Evolutionary conservation across 192 early-diverging fungal species (phyloP).

Genomic region (Diversispora epigaea): DNA sequence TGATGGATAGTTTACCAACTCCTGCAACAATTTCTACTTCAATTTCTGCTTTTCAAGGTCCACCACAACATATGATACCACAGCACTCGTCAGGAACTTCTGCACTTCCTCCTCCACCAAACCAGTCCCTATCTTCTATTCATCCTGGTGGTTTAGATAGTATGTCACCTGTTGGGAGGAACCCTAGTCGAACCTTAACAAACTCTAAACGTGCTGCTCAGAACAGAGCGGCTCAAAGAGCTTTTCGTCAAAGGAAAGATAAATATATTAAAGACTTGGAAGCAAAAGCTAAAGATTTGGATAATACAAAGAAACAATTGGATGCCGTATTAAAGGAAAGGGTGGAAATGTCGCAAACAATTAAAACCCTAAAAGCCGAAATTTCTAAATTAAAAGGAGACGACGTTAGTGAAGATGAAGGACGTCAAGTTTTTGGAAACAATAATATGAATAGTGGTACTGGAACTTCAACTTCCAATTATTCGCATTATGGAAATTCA

Average conservation of each 20-base stretch:
- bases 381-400: conserved; percentile 13
- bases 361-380: neutral
- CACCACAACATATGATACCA: neutral
- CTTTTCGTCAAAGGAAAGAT: conserved; percentile 85
- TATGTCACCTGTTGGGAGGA: neutral
- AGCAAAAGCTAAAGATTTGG: conserved; percentile 63
- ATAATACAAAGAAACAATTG: neutral
- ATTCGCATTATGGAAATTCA: neutral
- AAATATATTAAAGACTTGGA: conserved; percentile 81
- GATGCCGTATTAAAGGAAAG: conserved; percentile 19
- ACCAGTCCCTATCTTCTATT: neutral
- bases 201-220: conserved; percentile 78
- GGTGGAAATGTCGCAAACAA: conserved; percentile 4
- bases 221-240: conserved; percentile 87
- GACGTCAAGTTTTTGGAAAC: neutral
- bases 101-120: neutral
- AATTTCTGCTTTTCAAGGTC: neutral
- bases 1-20: neutral
- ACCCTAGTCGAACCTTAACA: neutral
- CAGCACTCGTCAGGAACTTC: neutral
- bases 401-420: conserved; percentile 1
- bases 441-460: neutral
- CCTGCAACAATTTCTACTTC: neutral
- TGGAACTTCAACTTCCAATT: neutral
- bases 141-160: neutral